Evolutionary conservation across 768 basidiomycete species (phyloP).

Genomic region (Russula vinacea): DNA sequence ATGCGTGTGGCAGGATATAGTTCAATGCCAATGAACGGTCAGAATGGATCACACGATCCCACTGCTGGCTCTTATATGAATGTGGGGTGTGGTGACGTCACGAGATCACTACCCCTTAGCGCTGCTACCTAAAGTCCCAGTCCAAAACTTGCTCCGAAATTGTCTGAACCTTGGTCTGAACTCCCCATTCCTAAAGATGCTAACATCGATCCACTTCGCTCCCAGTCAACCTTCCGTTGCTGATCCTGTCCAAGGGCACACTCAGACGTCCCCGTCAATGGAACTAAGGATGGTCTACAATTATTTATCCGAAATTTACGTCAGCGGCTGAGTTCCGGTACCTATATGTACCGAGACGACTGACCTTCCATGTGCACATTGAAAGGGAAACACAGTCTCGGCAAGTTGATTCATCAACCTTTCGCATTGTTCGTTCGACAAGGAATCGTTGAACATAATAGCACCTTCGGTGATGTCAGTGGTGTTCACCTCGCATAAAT

Average conservation of each 20-base stretch:
- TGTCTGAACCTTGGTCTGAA: too few relatives aligned
- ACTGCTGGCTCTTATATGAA: slow-evolving; percentile 30
- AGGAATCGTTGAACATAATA: slow-evolving; percentile 91
- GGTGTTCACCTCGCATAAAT: slow-evolving; percentile 5
- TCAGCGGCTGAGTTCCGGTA: slow-evolving; percentile 9
- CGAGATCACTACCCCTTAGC: slow-evolving; percentile 2
- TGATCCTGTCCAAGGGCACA: not conserved
- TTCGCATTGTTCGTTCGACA: slow-evolving; percentile 65
- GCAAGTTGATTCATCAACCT: slow-evolving; percentile 65
- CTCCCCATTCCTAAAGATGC: not conserved
- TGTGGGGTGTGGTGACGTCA: slow-evolving; percentile 24
- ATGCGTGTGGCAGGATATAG: not conserved
- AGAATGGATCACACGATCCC: slow-evolving; percentile 13
- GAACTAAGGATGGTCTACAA: slow-evolving; percentile 52
- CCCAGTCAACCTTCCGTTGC: slow-evolving; percentile 17
- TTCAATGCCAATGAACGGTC: not conserved
- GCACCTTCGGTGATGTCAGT: slow-evolving; percentile 56
- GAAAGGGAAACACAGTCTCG: slow-evolving; percentile 80
- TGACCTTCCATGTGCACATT: slow-evolving; percentile 93
- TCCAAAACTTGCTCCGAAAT: not conserved
- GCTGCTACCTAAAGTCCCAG: not conserved
- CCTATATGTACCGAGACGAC: slow-evolving; percentile 15
- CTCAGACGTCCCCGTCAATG: slow-evolving; percentile 40
- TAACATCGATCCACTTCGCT: slow-evolving; percentile 15
- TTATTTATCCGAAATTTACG: slow-evolving; percentile 1